Base-by-base conservation (phyloP, 148 eudicot genomes). In the Spergularia bocconei region DNA sequence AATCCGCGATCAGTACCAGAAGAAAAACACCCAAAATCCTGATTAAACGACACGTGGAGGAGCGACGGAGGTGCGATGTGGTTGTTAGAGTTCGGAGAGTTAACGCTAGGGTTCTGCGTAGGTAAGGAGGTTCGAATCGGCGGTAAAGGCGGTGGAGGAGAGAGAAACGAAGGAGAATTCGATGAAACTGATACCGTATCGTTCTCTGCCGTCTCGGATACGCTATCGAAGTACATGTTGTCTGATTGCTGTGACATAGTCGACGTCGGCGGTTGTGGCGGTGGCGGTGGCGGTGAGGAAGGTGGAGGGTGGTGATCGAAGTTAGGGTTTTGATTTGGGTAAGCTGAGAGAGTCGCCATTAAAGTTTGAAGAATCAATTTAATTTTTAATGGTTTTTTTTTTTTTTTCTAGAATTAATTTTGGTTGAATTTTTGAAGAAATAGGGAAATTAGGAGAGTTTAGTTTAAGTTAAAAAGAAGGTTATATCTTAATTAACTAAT, bases 11-110 rank as follows among this genome's bases (percentile, higher is more conserved):
- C 90, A 62, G 90, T 93, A 17, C 91, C 97, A 2, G 91, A 84
- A 19, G 97, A 87, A 71, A 93, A 93, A 36, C 98, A 93, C 6
- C 97, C 97, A 7, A 81, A 75, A 21, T 91, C 97, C 52, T 93
- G 94, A 69, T 93, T 93, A 77, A 88, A 93, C 6, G 90, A 83
- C 6, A 89, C 87, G 6, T 93, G 91, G 16, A 88, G 89, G 9
- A 90, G 88, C 17, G 81, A 38, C 0, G 87, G 87, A 4, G 75
- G 56, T 0, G 38, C 80, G 69, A 39, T 62, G 76, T 36, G 53
- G 21, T 79, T 23, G 1, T 75, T 75, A 6, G 79, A 76, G 51
- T 61, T 77, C 5, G 72, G 75, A 38, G 79, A 57, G 36, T 57
- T 78, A 69, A 81, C 81, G 78, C 75, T 85, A 63, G 78, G 79